Base-by-base conservation (phyloP, 1,284 basidiomycete species). In the Heterobasidion occidentale region DNA sequence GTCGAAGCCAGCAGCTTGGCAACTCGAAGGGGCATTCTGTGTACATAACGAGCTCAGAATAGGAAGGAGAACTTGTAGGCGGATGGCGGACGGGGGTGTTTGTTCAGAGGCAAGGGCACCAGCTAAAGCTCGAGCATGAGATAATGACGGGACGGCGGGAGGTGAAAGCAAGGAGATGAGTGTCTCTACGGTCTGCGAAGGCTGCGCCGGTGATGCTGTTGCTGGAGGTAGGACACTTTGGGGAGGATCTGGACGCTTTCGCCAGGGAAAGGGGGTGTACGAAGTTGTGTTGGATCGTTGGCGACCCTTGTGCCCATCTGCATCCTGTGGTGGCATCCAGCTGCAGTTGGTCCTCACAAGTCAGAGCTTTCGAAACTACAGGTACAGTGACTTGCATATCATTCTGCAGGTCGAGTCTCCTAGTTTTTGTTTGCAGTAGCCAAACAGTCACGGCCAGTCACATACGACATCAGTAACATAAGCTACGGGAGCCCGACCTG, bases 1-100 rank as follows among this genome's bases (percentile, higher is more conserved):
- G 57, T 90, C 88, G 61, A 77, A 88, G 0, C 88, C 88, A 1
- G 81, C 78, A 9, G 77, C 78, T 64, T 87, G 86, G 6, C 89
- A 59, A 0, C 79, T 68, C 0, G 75, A 59, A 1, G 86, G 84
- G 1, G 77, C 73, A 19, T 80, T 73, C 36, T 71, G 59, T 14
- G 66, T 62, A 64, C 88, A 90, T 7, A 90, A 72, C 1, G 76
- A 75, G 3, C 73, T 74, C 2, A 89, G 70, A 56, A 90, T 74
- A 15, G 83, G 80, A 56, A 76, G 77, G 9, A 90, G 68, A 9
- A 65, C 60, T 12, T 74, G 49, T 3, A 54, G 54, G 17, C 49
- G 48, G 27, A 61, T 42, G 52, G 36, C 36, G 2, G 59, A 59
- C 36, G 60, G 12, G 51, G 45, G 8, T 20, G 33, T 14, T 8